Evolutionary conservation across 306 rosid genomes (phyloP).

Genomic region (Prunus persica): Prunus_persica_NCBIv2 NC_034013.1:18151001-18151500

Average conservation of each 20-base stretch:
- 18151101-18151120: neutral
- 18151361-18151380: constrained; percentile 73
- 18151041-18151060: constrained; percentile 98
- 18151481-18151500: neutral
- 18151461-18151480: neutral
- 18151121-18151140: neutral
- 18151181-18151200: neutral
- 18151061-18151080: constrained; percentile 96
- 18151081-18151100: constrained; percentile 84
- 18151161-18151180: neutral
- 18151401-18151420: neutral
- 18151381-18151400: constrained; percentile 95
- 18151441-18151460: neutral
- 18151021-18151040: constrained; percentile 86
- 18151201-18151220: constrained; percentile 79
- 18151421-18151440: neutral
- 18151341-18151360: constrained; percentile 86
- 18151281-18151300: constrained; percentile 95
- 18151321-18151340: constrained; percentile 78
- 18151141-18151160: neutral
- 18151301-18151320: constrained; percentile 86
- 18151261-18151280: constrained; percentile 92
- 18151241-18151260: constrained; percentile 87
- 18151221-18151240: constrained; percentile 77
- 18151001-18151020: constrained; percentile 82